Conservation (phyloP, 768 basidiomycete species). For the Auricularia auricula-judae region DNA sequence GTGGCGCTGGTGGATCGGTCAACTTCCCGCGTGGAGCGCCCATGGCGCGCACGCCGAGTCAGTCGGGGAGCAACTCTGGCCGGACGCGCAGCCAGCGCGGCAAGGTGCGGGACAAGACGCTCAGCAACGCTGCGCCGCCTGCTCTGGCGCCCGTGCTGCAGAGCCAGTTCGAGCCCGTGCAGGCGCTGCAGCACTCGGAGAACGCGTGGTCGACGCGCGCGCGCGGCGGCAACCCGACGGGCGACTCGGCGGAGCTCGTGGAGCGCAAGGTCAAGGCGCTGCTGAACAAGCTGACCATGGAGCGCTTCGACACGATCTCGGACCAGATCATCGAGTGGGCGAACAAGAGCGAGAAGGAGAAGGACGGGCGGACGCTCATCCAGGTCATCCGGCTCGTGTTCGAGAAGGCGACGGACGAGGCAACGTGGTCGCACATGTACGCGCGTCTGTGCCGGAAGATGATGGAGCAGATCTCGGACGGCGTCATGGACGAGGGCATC, state of each 20-base stretch:
- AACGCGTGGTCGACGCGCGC: constrained; percentile 68
- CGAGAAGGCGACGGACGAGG: constrained; percentile 95
- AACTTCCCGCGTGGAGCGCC: constrained; percentile 12
- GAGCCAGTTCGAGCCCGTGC: constrained; percentile 45
- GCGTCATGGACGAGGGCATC: constrained; percentile 84
- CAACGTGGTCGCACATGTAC: constrained; percentile 95
- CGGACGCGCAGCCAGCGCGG: constrained; percentile 78
- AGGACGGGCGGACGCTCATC: constrained; percentile 86
- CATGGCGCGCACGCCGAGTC: constrained; percentile 53
- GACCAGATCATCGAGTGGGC: constrained; percentile 93
- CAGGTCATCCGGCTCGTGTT: constrained; percentile 94
- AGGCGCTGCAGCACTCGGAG: constrained; percentile 63
- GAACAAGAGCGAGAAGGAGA: constrained; percentile 86
- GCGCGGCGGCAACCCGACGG: constrained; percentile 27
- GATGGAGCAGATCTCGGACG: constrained; percentile 84
- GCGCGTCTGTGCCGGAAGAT: constrained; percentile 90
- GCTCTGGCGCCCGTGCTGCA: constrained; percentile 7
- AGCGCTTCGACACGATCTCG: constrained; percentile 92
- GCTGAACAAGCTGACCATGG: constrained; percentile 94
- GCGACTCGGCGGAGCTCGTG: constrained; percentile 71
- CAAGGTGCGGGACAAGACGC: constrained; percentile 51
- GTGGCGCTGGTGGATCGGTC: not conserved
- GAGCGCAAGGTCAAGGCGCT: constrained; percentile 87
- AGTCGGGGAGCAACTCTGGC: constrained; percentile 29
- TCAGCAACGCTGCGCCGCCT: constrained; percentile 29